These are phyloP conservation scores for Cutaneotrichosporon sp. DNA, from an alignment of 1,284 basidiomycete species.

Conservation along the genomic window DNA sequence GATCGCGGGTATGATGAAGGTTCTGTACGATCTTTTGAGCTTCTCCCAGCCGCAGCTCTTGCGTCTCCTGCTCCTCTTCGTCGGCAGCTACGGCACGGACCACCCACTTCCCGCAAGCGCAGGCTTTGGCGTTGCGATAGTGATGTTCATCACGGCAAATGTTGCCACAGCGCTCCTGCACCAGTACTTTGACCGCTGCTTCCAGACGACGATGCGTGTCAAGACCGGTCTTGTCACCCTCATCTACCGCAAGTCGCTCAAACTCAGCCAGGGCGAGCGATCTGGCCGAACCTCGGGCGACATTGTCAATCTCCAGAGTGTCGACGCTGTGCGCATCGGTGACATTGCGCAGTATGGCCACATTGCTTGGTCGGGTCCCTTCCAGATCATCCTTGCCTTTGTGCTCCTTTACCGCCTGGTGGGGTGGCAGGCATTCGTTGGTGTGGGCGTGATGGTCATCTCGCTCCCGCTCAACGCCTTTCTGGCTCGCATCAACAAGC, in stretches of 20 bases:
- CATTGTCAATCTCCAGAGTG: conserved; percentile 89
- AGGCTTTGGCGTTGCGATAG: conserved; percentile 68
- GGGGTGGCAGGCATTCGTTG: conserved; percentile 87
- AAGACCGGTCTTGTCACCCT: conserved; percentile 78
- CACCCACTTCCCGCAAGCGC: conserved; percentile 45
- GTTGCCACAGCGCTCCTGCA: conserved; percentile 78
- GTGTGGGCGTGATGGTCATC: conserved; percentile 84
- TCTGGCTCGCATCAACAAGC: conserved; percentile 70
- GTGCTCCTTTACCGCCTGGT: conserved; percentile 80
- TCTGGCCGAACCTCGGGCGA: conserved; percentile 72
- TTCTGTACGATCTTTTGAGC: conserved; percentile 69
- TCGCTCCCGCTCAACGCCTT: conserved; percentile 70
- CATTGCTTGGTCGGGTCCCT: conserved; percentile 52
- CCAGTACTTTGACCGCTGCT: conserved; percentile 61
- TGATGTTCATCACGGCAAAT: conserved; percentile 75
- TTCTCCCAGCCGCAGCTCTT: conserved; percentile 90
- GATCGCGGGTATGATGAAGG: conserved; percentile 64
- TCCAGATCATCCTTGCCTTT: conserved; percentile 77
- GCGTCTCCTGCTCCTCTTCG: conserved; percentile 72
- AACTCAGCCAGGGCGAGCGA: conserved; percentile 78
- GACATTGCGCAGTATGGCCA: conserved; percentile 75
- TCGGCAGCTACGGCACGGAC: conserved; percentile 59
- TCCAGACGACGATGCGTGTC: conserved; percentile 69
- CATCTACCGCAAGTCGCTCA: conserved; percentile 81
- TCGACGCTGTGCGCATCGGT: conserved; percentile 72